Evolutionary conservation across 2,329 filamentous ascomycete genomes (phyloP), one percentile per base, ranked within the genome.

Genomic region (Fusarium sarcochroum): DNA sequence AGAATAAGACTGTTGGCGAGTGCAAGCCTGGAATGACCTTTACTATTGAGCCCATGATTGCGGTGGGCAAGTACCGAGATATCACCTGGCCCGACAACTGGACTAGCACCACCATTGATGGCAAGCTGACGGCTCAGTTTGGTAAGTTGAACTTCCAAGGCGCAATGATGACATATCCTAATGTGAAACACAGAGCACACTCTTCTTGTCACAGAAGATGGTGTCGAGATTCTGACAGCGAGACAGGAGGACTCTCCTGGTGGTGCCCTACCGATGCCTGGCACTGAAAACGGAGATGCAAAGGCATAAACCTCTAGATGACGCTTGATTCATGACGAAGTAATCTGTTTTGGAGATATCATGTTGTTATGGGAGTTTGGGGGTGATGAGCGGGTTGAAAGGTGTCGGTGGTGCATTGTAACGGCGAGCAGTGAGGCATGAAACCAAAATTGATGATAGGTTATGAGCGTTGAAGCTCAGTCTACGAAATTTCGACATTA

Each of bases 21-120:
- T 96, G 94, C 63, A 98, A 98, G 83, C 91, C 93, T 1, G 96
- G 96, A 54, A 98, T 98, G 94, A 97, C 94, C 69, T 99, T 99
- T 76, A 99, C 96, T 1, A 99, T 99, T 65, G 96, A 99, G 82
- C 96, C 96, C 17, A 99, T 99, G 96, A 94, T 99, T 77, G 94
- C 93, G 40, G 80, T 98, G 56, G 96, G 96, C 60, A 94, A 93
- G 64, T 93, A 97, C 80, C 89, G 89, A 67, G 96, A 99, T 77
- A 91, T 96, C 78, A 98, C 94, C 1, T 99, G 96, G 96, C 96
- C 96, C 1, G 96, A 99, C 78, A 93, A 98, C 83, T 99, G 96
- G 96, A 99, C 96, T 1, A 97, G 94, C 80, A 93, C 93, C 7
- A 99, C 96, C 0, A 88, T 90, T 58, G 96, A 99, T 78, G 96